Conservation (phyloP, 805 yeast species). For the Middelhovenomyces tepae region DNA sequence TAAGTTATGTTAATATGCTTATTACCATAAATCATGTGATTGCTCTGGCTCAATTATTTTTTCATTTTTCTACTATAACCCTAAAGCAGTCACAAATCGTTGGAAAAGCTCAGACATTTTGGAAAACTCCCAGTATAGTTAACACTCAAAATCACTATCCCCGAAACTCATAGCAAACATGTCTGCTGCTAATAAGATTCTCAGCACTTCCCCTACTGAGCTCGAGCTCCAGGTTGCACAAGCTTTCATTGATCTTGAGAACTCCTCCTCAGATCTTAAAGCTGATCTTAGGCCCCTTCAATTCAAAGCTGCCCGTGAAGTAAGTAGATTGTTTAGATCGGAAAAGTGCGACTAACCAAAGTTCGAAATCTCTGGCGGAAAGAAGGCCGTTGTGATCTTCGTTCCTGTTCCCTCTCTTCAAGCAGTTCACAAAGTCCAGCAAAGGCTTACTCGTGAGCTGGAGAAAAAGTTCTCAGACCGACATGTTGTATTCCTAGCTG, state of each 20-base stretch:
- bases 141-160: conserved; percentile 4
- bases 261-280: conserved; percentile 88
- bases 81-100: too few species aligned
- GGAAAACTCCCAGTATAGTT: too few species aligned
- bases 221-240: conserved; percentile 99
- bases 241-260: conserved; percentile 94
- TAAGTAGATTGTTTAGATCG: conserved; percentile 32
- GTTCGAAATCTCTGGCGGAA: conserved; percentile 96
- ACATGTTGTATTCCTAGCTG: conserved; percentile 98
- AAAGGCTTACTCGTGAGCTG: conserved; percentile 90
- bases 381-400: conserved; percentile 95
- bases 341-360: too few species aligned
- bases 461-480: conserved; percentile 99
- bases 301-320: conserved; percentile 96
- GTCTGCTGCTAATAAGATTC: conserved; percentile 97
- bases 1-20: too few species aligned
- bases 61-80: too few species aligned
- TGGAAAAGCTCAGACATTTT: too few species aligned
- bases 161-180: conserved; percentile 41
- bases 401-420: conserved; percentile 98
- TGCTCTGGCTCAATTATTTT: too few species aligned
- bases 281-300: conserved; percentile 97
- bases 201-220: conserved; percentile 92
- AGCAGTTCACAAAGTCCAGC: conserved; percentile 96
- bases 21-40: too few species aligned